Evolutionary conservation across 257 asterid genomes (phyloP).

Genomic region (Galeopsis tetrahit): DNA sequence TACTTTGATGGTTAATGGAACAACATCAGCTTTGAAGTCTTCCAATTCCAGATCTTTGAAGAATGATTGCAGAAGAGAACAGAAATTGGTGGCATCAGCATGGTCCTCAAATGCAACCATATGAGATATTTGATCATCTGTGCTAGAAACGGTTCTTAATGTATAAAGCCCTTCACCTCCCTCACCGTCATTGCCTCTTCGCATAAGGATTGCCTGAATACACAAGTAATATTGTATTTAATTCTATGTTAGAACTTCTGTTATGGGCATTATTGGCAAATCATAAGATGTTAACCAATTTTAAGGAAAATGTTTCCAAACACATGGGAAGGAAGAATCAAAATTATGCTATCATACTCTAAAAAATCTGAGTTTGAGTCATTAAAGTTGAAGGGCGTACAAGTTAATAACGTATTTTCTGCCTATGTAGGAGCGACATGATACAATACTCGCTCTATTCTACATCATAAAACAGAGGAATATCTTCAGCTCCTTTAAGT

Average conservation of each 20-base stretch:
- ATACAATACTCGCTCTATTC: not conserved
- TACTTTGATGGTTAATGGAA: slow-evolving; percentile 71
- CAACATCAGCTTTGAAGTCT: slow-evolving; percentile 69
- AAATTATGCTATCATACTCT: not conserved
- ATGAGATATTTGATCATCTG: slow-evolving; percentile 48
- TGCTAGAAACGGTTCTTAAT: slow-evolving; percentile 47
- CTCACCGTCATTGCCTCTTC: slow-evolving; percentile 48
- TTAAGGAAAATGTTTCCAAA: not conserved
- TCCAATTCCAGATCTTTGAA: slow-evolving; percentile 64
- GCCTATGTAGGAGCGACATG: not conserved
- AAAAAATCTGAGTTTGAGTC: not conserved
- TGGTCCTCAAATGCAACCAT: slow-evolving; percentile 83
- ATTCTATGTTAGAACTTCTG: not conserved
- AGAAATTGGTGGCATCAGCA: slow-evolving; percentile 78
- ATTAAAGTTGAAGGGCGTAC: not conserved
- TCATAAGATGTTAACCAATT: not conserved
- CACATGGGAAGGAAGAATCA: not conserved
- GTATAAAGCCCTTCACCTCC: slow-evolving; percentile 59
- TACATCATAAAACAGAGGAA: not conserved
- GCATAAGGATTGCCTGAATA: slow-evolving; percentile 70
- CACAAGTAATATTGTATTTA: slow-evolving; percentile 1
- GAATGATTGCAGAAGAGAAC: slow-evolving; percentile 70
- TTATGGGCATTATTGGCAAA: not conserved
- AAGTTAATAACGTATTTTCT: not conserved
- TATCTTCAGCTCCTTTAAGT: not conserved